phyloP scores from a whole-genome alignment of 176 grass and related monocot species.

The Hordeum vulgare region DNA sequence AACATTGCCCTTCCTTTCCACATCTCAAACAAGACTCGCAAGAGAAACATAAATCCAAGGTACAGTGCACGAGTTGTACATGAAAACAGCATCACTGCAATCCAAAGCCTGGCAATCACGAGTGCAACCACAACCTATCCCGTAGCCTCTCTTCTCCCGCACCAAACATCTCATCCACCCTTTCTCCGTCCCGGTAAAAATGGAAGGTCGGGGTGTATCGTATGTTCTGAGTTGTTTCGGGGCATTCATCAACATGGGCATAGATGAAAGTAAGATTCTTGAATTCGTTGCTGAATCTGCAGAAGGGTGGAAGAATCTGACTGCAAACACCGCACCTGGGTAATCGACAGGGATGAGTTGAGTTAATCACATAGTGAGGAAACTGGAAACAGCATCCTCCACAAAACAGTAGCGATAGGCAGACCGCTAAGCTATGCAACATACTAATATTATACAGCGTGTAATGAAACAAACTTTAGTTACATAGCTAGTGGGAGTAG shows the following conservation, averaged over 20 bases:
- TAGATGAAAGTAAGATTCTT: slow-evolving; percentile 80
- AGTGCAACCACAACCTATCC: slow-evolving; percentile 91
- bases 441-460: not conserved
- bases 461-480: not conserved
- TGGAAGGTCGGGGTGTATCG: slow-evolving; percentile 91
- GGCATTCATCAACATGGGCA: slow-evolving; percentile 85
- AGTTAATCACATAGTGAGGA: not conserved
- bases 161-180: slow-evolving; percentile 83
- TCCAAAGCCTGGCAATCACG: slow-evolving; percentile 21
- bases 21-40: not conserved
- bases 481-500: not conserved
- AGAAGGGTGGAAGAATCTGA: slow-evolving; percentile 69
- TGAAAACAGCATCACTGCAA: not conserved
- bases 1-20: not conserved
- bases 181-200: slow-evolving; percentile 79
- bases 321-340: slow-evolving; percentile 69
- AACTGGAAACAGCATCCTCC: not conserved
- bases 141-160: slow-evolving; percentile 74
- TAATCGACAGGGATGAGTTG: not conserved
- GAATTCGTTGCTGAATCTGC: slow-evolving; percentile 73
- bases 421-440: not conserved
- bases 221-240: slow-evolving; percentile 69
- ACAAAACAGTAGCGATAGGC: not conserved
- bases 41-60: not conserved
- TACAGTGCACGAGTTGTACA: not conserved